These are phyloP conservation scores for Hypseocharis bilobata DNA, from an alignment of 441 rosid species.

Conservation along the genomic window DNA sequence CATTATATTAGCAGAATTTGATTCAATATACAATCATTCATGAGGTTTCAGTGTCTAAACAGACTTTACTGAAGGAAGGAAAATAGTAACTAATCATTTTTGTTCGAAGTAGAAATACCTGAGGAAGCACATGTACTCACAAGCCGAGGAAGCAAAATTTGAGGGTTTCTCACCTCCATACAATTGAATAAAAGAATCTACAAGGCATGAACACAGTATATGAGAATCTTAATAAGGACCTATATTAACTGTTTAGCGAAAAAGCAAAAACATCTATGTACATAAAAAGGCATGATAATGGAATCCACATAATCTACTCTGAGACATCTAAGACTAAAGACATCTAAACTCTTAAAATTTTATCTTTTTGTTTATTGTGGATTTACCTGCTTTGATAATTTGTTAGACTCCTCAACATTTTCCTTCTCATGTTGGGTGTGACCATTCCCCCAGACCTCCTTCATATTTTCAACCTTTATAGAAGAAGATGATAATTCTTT, in stretches of 20 bases:
- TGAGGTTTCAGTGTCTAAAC: no score
- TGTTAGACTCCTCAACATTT: slow-evolving; percentile 24
- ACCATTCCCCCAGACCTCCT: slow-evolving; percentile 30
- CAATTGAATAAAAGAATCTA: slow-evolving; percentile 71
- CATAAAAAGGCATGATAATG: background rate
- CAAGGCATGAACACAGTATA: slow-evolving; percentile 13
- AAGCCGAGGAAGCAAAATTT: slow-evolving; percentile 59
- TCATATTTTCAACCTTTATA: slow-evolving; percentile 16
- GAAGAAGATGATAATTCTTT: slow-evolving; percentile 30
- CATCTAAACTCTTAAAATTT: background rate
- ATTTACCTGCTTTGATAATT: slow-evolving; percentile 54
- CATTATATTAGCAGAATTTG: no score
- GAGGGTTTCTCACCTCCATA: slow-evolving; percentile 80
- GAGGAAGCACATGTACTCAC: slow-evolving; percentile 56
- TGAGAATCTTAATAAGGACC: background rate
- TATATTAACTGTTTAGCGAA: background rate
- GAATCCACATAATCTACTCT: slow-evolving; percentile 1
- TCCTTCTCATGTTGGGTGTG: slow-evolving; percentile 22
- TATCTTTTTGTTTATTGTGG: background rate
- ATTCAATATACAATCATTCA: no score
- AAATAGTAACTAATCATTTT: background rate
- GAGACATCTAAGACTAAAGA: slow-evolving; percentile 4
- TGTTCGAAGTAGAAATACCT: slow-evolving; percentile 36
- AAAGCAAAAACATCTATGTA: no score
- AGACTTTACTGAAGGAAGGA: no score